phyloP scores from a whole-genome alignment of 2,329 filamentous ascomycete genomes.

The Trichoderma harzianum region DNA sequence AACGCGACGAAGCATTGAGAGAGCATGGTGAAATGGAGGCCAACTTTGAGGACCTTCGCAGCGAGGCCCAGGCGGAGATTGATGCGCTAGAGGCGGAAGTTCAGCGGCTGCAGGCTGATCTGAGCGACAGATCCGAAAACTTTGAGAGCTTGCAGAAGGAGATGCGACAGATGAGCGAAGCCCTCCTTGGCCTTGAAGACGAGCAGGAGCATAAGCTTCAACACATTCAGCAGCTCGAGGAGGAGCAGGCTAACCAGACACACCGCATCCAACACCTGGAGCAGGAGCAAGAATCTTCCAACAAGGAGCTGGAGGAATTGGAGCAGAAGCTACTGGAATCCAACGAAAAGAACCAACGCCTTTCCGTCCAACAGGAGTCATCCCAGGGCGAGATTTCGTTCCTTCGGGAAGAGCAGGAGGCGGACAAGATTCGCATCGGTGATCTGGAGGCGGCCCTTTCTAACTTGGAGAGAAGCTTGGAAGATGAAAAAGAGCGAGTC shows the following conservation, averaged over 20 bases:
- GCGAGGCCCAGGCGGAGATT: slow-evolving; percentile 64
- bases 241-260: slow-evolving; percentile 73
- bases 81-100: slow-evolving; percentile 68
- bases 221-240: slow-evolving; percentile 77
- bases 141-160: slow-evolving; percentile 89
- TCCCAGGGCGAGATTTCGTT: slow-evolving; percentile 92
- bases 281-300: slow-evolving; percentile 76
- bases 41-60: slow-evolving; percentile 59
- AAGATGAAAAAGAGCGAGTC: slow-evolving; percentile 76
- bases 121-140: slow-evolving; percentile 77
- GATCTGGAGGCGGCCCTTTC: slow-evolving; percentile 83
- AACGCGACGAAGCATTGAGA: slow-evolving; percentile 81
- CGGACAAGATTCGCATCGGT: slow-evolving; percentile 96
- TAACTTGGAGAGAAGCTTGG: slow-evolving; percentile 72
- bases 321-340: slow-evolving; percentile 81
- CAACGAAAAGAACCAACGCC: slow-evolving; percentile 80
- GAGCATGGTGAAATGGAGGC: slow-evolving; percentile 57
- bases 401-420: slow-evolving; percentile 92
- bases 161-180: slow-evolving; percentile 88
- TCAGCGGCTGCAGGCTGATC: slow-evolving; percentile 64
- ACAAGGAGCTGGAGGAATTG: slow-evolving; percentile 80
- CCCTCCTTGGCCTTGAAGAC: slow-evolving; percentile 82
- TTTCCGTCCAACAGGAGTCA: slow-evolving; percentile 89
- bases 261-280: slow-evolving; percentile 80
- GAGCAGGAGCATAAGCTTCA: slow-evolving; percentile 76